Conservation (phyloP, 2,329 filamentous ascomycete species). For the Apiospora koreana region DNA sequence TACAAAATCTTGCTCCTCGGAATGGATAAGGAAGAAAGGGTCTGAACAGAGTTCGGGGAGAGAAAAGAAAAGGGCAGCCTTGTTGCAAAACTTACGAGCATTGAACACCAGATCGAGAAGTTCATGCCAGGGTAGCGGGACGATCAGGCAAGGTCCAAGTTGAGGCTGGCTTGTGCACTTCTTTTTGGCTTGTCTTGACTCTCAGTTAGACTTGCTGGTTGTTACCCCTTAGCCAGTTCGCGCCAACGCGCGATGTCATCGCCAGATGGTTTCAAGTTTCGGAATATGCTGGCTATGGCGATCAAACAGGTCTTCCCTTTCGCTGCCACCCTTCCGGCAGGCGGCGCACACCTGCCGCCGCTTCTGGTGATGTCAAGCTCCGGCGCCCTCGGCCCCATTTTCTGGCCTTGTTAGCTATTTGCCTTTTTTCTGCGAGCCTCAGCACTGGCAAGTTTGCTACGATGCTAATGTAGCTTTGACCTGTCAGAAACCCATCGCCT, state of each 20-base stretch:
- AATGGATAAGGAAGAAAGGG: background rate
- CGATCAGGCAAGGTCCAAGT: slow-evolving; percentile 21
- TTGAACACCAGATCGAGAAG: slow-evolving; percentile 10
- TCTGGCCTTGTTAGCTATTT: background rate
- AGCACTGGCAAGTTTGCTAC: background rate
- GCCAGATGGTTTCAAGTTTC: slow-evolving; percentile 30
- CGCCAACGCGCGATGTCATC: slow-evolving; percentile 2
- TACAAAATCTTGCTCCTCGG: background rate
- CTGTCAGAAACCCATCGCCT: slow-evolving; percentile 10
- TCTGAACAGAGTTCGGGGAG: background rate
- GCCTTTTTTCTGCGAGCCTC: background rate
- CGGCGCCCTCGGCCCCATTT: slow-evolving; percentile 1
- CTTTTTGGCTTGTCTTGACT: background rate
- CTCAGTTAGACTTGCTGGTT: background rate
- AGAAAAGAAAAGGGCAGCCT: background rate
- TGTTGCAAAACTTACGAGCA: background rate
- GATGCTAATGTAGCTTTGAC: slow-evolving; percentile 8
- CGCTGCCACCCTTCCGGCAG: background rate
- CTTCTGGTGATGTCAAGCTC: slow-evolving; percentile 5
- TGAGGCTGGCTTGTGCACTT: slow-evolving; percentile 7
- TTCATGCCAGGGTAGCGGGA: slow-evolving; percentile 19
- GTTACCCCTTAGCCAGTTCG: slow-evolving; percentile 1
- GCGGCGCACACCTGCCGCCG: background rate
- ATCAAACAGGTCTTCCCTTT: slow-evolving; percentile 31
- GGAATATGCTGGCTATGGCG: slow-evolving; percentile 29